Conservation (phyloP, 116 monocot species). For the Iris pallida region DNA sequence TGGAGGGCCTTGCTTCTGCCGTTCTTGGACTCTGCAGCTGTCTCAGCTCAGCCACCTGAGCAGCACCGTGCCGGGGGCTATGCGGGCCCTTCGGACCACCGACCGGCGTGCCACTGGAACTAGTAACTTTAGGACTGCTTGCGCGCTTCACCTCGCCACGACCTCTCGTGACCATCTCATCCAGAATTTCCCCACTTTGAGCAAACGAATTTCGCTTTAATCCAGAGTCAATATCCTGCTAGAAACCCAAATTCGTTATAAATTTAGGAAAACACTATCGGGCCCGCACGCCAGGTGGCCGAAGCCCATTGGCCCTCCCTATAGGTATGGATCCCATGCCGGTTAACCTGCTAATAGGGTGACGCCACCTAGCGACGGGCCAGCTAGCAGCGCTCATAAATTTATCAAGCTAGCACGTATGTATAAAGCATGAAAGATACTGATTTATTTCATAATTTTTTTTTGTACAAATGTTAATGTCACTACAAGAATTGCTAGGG, state of each 20-base stretch:
- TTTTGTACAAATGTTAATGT: too few relatives aligned
- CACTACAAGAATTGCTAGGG: too few relatives aligned
- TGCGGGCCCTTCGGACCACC: constrained; percentile 15
- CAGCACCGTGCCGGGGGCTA: constrained; percentile 42
- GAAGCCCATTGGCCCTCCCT: too few relatives aligned
- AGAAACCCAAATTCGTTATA: not conserved
- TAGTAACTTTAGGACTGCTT: constrained; percentile 40
- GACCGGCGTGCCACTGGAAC: constrained; percentile 33
- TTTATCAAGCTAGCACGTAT: too few relatives aligned
- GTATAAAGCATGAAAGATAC: too few relatives aligned
- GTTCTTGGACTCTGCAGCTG: constrained; percentile 25
- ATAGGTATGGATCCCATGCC: too few relatives aligned
- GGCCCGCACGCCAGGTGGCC: too few relatives aligned
- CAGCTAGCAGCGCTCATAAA: too few relatives aligned
- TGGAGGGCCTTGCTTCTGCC: constrained; percentile 11
- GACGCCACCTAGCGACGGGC: too few relatives aligned
- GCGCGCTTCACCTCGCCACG: constrained; percentile 63
- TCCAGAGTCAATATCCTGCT: constrained; percentile 19
- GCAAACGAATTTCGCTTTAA: constrained; percentile 5
- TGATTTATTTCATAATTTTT: too few relatives aligned
- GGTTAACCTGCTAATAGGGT: too few relatives aligned
- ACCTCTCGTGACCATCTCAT: constrained; percentile 67
- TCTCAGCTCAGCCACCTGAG: constrained; percentile 34
- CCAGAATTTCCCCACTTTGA: constrained; percentile 47
- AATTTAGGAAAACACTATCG: too few relatives aligned